These are phyloP conservation scores for Santalum album DNA, from an alignment of 164 flowering plant genomes.

Conservation along the genomic window DNA sequence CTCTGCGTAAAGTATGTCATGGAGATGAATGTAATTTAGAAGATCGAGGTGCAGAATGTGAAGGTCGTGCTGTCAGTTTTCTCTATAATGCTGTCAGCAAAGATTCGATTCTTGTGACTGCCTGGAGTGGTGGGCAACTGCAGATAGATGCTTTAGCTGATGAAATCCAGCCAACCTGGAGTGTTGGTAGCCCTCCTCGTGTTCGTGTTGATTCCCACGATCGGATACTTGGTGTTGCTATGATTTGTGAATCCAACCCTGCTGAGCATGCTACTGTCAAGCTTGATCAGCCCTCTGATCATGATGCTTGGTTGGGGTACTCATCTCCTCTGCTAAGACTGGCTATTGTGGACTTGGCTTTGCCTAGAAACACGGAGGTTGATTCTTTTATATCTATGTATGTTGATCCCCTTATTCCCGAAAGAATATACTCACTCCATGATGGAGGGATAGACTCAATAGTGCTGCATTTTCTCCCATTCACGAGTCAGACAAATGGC, in stretches of 20 bases:
- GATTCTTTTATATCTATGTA: conserved; percentile 38
- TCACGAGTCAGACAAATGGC: conserved; percentile 60
- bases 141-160: conserved; percentile 93
- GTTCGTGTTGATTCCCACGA: conserved; percentile 49
- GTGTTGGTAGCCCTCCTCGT: conserved; percentile 47
- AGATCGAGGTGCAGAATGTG: conserved; percentile 36
- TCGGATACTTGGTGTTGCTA: conserved; percentile 56
- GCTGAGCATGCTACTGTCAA: conserved; percentile 24
- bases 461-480: conserved; percentile 85
- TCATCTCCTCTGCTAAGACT: conserved; percentile 79
- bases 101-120: conserved; percentile 72
- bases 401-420: conserved; percentile 64
- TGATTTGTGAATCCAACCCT: conserved; percentile 76
- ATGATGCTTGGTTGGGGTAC: conserved; percentile 67
- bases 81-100: conserved; percentile 66
- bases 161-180: conserved; percentile 94
- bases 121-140: conserved; percentile 89
- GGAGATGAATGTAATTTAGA: conserved; percentile 29
- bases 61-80: conserved; percentile 77
- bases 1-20: conserved; percentile 47
- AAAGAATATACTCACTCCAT: conserved; percentile 72
- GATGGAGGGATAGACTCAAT: conserved; percentile 80
- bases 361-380: conserved; percentile 33
- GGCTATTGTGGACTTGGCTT: conserved; percentile 82
- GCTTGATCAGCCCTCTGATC: conserved; percentile 41